Base-by-base conservation (phyloP, 352 stramenopile species). In the Plasmopara muralis region DNA sequence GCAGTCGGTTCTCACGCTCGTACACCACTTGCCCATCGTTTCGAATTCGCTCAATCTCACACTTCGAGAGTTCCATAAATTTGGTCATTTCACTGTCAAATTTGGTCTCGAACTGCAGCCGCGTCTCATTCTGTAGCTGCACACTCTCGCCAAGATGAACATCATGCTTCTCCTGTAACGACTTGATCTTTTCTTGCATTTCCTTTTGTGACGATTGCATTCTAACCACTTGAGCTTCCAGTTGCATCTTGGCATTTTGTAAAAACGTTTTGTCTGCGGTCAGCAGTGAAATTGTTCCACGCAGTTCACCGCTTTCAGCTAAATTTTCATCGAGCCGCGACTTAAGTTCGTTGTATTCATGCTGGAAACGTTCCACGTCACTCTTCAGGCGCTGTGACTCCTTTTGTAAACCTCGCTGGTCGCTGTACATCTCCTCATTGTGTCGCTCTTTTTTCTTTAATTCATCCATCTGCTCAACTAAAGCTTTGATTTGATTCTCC, bases 31-130 rank as follows among this genome's bases (percentile, higher is more conserved):
- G 78, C 7, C 70, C 69, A 28, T 66, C 74, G n/a, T 63, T 70
- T 8, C 77, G 76, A 13, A 91, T 83, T 12, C 68, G 62, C n/a
- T 88, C 77, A 25, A 89, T 74, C 55, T 91, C 81, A 4, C 68
- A 63, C 53, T 80, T 78, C 3, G 77, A 86, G 29, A 85, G 49
- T 16, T 85, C 69, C 67, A 88, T 83, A 41, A 87, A 85, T 46
- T 81, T 86, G 46, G 53, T 43, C 51, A 89, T 67, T 50, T 89
- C 77, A 10, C 68, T 61, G 18, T 87, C 68, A 9, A 89, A 40
- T 31, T 83, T 81, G 49, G 75, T 77, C 48, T 90, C 80, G 51
- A 89, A 89, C 13, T 78, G 50, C 38, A 82, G 9, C 4, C 74
- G 62, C 6, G 72, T 77, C 45, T 89, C 81, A 33, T 84, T 78